Evolutionary conservation across 768 basidiomycete genomes (phyloP).

Genomic region (Lactarius indigo): DNA sequence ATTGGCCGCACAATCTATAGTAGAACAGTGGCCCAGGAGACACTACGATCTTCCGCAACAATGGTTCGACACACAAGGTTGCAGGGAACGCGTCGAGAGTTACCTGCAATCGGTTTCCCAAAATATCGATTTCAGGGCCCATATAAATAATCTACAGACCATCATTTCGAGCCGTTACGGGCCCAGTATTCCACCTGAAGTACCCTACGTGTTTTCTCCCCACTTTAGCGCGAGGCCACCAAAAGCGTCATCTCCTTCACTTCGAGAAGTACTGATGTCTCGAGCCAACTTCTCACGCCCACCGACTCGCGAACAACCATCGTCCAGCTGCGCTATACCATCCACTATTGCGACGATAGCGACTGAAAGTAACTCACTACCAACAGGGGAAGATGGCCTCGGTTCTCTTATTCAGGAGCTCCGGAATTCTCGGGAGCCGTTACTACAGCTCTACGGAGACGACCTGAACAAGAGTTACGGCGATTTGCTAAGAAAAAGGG

Average conservation of each 20-base stretch:
- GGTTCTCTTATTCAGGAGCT: neutral
- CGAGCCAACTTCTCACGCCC: neutral
- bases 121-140: neutral
- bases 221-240: neutral
- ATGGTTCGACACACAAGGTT: slow-evolving; percentile 2
- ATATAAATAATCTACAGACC: neutral
- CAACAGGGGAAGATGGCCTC: neutral
- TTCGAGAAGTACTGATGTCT: neutral
- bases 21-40: neutral
- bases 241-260: neutral
- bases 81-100: neutral
- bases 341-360: neutral
- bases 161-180: neutral
- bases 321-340: neutral
- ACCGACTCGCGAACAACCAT: too few relatives aligned
- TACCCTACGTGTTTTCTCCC: neutral
- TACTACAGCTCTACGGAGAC: neutral
- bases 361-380: neutral
- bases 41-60: neutral
- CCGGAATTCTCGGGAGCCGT: neutral
- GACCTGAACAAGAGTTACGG: neutral
- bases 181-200: neutral
- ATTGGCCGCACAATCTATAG: neutral
- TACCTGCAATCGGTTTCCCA: neutral
- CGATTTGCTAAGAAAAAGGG: neutral